Evolutionary conservation across 2,329 filamentous ascomycete genomes (phyloP).

Genomic region (Chrysoporthe austroafricana): DNA sequence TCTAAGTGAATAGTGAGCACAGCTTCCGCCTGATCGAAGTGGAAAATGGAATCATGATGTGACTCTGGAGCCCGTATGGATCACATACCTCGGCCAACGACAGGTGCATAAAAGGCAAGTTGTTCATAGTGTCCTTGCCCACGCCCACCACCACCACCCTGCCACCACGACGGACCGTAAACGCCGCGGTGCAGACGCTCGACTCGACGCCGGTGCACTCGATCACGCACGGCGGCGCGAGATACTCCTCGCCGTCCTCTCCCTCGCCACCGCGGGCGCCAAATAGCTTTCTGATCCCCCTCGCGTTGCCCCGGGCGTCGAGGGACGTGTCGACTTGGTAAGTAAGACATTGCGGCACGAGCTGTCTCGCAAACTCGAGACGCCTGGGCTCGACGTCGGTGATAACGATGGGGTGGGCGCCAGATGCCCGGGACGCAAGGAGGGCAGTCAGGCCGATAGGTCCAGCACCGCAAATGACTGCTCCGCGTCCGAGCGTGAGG

Average conservation of each 20-base stretch:
- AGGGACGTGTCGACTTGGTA: slow-evolving; percentile 55
- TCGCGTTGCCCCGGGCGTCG: slow-evolving; percentile 53
- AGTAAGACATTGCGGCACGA: slow-evolving; percentile 57
- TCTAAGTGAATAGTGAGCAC: slow-evolving; percentile 43
- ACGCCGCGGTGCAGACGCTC: slow-evolving; percentile 63
- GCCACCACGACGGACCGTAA: slow-evolving; percentile 60
- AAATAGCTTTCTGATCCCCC: slow-evolving; percentile 58
- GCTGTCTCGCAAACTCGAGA: slow-evolving; percentile 60
- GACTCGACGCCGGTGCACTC: slow-evolving; percentile 71
- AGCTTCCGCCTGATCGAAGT: not conserved
- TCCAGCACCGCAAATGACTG: slow-evolving; percentile 64
- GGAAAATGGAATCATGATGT: not conserved
- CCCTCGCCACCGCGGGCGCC: slow-evolving; percentile 36
- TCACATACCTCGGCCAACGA: slow-evolving; percentile 59
- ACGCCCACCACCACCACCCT: slow-evolving; percentile 68
- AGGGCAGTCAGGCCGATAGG: slow-evolving; percentile 65
- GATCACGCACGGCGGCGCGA: slow-evolving; percentile 60
- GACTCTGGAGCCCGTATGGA: too few species aligned
- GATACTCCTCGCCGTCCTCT: slow-evolving; percentile 51
- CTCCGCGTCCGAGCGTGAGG: slow-evolving; percentile 57
- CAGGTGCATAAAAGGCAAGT: slow-evolving; percentile 69
- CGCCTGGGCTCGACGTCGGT: slow-evolving; percentile 63
- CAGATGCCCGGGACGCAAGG: slow-evolving; percentile 62
- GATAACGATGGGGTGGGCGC: slow-evolving; percentile 65
- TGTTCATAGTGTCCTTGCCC: slow-evolving; percentile 64